Evolutionary conservation across 1,284 basidiomycete genomes (phyloP).

Genomic region (Ustilago lituana): DNA sequence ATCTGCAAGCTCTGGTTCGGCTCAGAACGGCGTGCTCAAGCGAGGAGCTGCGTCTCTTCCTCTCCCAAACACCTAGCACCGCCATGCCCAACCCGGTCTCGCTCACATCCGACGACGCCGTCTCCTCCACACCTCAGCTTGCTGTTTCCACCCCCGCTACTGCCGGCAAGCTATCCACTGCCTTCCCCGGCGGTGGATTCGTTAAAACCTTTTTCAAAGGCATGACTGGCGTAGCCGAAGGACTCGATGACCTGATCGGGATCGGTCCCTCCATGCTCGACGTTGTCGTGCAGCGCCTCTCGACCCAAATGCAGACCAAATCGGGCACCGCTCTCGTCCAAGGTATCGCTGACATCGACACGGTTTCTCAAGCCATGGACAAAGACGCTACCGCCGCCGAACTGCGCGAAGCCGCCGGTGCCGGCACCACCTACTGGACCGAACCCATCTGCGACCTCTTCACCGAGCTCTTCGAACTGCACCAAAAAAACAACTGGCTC

Average conservation of each 20-base stretch:
- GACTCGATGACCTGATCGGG: slow-evolving; percentile 54
- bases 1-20: slow-evolving; percentile 75
- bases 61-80: slow-evolving; percentile 71
- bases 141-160: slow-evolving; percentile 2
- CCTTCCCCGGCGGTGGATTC: slow-evolving; percentile 32
- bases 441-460: slow-evolving; percentile 93
- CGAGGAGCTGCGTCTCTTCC: slow-evolving; percentile 82
- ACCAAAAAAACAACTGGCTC: slow-evolving; percentile 94
- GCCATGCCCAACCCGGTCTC: slow-evolving; percentile 11
- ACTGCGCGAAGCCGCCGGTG: slow-evolving; percentile 82
- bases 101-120: slow-evolving; percentile 1
- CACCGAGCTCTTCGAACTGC: slow-evolving; percentile 89
- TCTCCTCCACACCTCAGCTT: slow-evolving; percentile 1
- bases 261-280: slow-evolving; percentile 60
- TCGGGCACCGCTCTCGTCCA: slow-evolving; percentile 24
- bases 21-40: slow-evolving; percentile 71
- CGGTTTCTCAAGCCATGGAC: slow-evolving; percentile 52
- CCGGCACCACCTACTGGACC: slow-evolving; percentile 80
- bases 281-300: slow-evolving; percentile 47
- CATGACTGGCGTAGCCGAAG: slow-evolving; percentile 55
- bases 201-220: slow-evolving; percentile 53
- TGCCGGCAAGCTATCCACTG: slow-evolving; percentile 11
- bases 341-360: slow-evolving; percentile 49
- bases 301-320: slow-evolving; percentile 54
- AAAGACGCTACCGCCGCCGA: slow-evolving; percentile 69